phyloP scores from a whole-genome alignment of 2,329 filamentous ascomycete genomes.

The Pseudogymnoascus sp. region DNA sequence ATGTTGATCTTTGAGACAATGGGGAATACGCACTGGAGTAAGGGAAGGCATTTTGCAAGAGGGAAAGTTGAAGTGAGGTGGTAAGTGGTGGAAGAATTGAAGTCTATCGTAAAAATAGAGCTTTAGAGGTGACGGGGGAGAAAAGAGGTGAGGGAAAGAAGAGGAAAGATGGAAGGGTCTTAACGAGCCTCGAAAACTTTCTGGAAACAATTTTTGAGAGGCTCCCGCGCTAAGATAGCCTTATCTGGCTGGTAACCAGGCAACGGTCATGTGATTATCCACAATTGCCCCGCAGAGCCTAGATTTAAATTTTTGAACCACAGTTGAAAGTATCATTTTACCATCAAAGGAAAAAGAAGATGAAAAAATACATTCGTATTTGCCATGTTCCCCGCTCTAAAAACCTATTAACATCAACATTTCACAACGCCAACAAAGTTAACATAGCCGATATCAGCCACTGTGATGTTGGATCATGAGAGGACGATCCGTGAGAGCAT shows the following conservation, averaged over 20 bases:
- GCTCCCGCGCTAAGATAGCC: conserved; percentile 6
- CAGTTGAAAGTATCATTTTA: background rate
- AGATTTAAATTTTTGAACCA: background rate
- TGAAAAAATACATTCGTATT: background rate
- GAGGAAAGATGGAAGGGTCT: conserved; percentile 5
- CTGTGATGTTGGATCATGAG: background rate
- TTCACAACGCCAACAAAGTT: background rate
- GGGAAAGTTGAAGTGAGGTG: background rate
- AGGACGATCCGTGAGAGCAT: background rate
- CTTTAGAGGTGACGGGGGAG: conserved; percentile 1
- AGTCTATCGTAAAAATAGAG: conserved; percentile 5
- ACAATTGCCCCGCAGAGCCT: background rate
- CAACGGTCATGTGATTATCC: conserved; percentile 10
- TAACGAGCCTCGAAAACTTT: conserved; percentile 10
- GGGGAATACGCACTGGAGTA: conserved; percentile 3
- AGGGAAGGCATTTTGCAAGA: conserved; percentile 4
- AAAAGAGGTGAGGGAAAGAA: background rate
- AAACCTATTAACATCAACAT: background rate
- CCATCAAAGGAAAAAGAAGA: background rate
- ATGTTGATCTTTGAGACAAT: background rate
- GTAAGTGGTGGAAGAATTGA: background rate
- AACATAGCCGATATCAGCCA: background rate
- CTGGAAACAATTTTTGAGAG: conserved; percentile 10
- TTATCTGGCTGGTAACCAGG: conserved; percentile 2
- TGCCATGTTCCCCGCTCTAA: background rate